phyloP scores from a whole-genome alignment of 164 flowering plant genomes.

The Euptelea pleiosperma region DNA sequence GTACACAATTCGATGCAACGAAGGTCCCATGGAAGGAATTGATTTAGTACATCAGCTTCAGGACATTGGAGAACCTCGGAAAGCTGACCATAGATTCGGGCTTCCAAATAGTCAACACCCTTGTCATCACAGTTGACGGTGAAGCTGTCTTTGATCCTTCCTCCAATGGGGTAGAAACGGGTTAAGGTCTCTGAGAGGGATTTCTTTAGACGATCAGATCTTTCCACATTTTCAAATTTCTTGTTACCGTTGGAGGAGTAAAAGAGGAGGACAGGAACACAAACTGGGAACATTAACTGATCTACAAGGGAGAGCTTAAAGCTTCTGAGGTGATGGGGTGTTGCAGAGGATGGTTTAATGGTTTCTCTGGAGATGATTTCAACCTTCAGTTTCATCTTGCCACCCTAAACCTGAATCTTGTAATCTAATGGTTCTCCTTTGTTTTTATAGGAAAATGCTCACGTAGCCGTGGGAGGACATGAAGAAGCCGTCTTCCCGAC shows the following conservation, averaged over 20 bases:
- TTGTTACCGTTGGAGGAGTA: neutral
- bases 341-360: too few relatives aligned
- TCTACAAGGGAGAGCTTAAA: conserved; percentile 1
- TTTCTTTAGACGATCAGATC: neutral
- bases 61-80: neutral
- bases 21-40: too few relatives aligned
- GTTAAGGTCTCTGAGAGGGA: conserved; percentile 12
- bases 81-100: conserved; percentile 5
- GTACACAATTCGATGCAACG: too few relatives aligned
- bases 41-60: neutral
- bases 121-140: conserved; percentile 1
- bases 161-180: conserved; percentile 5
- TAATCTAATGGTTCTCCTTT: too few relatives aligned
- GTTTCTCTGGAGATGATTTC: too few relatives aligned
- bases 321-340: neutral
- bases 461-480: too few relatives aligned
- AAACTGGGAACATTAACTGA: neutral
- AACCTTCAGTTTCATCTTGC: too few relatives aligned
- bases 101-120: conserved; percentile 7
- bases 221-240: neutral
- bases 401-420: too few relatives aligned
- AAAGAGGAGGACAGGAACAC: neutral
- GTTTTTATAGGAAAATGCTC: too few relatives aligned
- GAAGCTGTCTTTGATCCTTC: neutral
- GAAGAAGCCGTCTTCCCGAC: too few relatives aligned